These are phyloP conservation scores for Plasmodium yoelii DNA, from an alignment of 169 alveolate species.

Conservation along the genomic window DNA sequence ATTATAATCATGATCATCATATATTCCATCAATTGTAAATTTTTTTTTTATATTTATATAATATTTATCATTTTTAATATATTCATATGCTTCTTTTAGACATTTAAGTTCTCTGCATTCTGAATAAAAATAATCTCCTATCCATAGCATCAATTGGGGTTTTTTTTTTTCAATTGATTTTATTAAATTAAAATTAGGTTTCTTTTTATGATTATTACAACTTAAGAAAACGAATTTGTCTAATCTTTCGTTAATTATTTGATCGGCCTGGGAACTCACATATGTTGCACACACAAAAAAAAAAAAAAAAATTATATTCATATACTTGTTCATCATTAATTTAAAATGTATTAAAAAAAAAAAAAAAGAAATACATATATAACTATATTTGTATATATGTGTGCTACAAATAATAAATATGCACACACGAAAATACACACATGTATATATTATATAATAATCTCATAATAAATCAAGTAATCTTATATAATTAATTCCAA, in stretches of 20 bases:
- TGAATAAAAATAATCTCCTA: constrained; percentile 87
- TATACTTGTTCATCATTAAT: constrained; percentile 48
- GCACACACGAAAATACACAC: too few relatives aligned
- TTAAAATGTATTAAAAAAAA: constrained; percentile 16
- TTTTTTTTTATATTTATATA: constrained; percentile 73
- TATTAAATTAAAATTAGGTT: constrained; percentile 19
- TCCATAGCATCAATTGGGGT: constrained; percentile 88
- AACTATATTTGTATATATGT: background rate
- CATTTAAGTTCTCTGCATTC: constrained; percentile 81
- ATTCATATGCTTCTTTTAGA: constrained; percentile 76
- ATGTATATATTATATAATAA: too few relatives aligned
- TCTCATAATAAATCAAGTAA: too few relatives aligned
- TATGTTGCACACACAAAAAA: constrained; percentile 17
- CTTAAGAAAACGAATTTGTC: constrained; percentile 43
- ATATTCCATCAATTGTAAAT: constrained; percentile 85
- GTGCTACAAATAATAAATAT: too few relatives aligned
- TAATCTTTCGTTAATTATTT: constrained; percentile 48
- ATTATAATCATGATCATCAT: constrained; percentile 91
- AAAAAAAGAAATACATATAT: background rate
- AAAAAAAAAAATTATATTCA: constrained; percentile 25
- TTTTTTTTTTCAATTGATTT: constrained; percentile 55
- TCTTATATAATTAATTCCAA: too few relatives aligned
- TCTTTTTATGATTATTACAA: constrained; percentile 50
- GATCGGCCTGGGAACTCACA: constrained; percentile 49
- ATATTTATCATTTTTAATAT: constrained; percentile 71